Conservation (phyloP, 441 rosid genomes). For the Arabidopsis hybrid region DNA sequence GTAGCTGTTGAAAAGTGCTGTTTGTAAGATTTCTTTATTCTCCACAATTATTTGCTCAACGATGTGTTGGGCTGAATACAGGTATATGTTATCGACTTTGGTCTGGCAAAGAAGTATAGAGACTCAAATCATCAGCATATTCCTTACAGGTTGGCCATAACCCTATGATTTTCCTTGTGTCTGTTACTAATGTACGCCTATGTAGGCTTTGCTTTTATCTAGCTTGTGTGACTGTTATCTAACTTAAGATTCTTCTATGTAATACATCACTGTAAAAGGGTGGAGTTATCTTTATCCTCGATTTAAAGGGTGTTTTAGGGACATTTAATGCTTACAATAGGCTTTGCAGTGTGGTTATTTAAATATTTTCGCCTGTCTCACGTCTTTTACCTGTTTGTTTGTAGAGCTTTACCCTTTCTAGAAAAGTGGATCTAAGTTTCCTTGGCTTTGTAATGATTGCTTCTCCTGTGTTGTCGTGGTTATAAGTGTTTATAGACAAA, state of each 20-base stretch:
- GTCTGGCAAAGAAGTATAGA: constrained; percentile 87
- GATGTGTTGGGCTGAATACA: constrained; percentile 40
- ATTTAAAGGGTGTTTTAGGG: constrained; percentile 4
- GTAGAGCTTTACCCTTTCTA: background rate
- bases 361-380: background rate
- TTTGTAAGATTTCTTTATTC: background rate
- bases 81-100: constrained; percentile 91
- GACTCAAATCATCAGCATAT: constrained; percentile 90
- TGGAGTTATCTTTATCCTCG: constrained; percentile 2
- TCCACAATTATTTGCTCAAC: constrained; percentile 16
- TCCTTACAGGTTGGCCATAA: constrained; percentile 72
- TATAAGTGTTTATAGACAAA: background rate
- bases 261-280: constrained; percentile 6
- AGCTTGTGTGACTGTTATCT: constrained; percentile 6
- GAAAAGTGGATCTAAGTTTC: constrained; percentile 10
- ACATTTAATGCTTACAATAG: background rate
- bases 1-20: constrained; percentile 43
- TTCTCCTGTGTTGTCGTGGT: background rate
- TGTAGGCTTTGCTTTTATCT: constrained; percentile 16
- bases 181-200: constrained; percentile 7
- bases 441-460: constrained; percentile 14
- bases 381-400: background rate
- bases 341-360: constrained; percentile 9
- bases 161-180: constrained; percentile 25
- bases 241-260: constrained; percentile 13